Percentiles rank a stretch among this genome's conserved stretches.
These are phyloP conservation scores for Tolypocladium ophioglossoides DNA, from an alignment of 2,329 filamentous ascomycete genomes.

Conservation along the genomic window DNA sequence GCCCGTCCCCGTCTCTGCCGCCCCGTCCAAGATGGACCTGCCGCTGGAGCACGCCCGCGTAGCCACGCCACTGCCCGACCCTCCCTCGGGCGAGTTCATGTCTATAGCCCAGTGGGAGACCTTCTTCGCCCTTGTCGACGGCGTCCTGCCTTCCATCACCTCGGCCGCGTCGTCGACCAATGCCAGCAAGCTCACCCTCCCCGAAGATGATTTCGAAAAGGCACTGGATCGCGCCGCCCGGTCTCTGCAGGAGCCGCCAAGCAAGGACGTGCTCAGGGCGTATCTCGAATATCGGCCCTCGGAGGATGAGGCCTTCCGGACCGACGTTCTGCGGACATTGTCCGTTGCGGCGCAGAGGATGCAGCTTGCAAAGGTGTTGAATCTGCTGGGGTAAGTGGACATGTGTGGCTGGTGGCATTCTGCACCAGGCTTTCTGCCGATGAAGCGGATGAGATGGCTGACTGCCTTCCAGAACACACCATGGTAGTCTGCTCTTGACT, in stretches of 20 bases:
- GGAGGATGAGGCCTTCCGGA: slow-evolving; percentile 40
- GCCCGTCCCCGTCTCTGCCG: not conserved
- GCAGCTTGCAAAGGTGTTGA: slow-evolving; percentile 28
- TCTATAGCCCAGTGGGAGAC: slow-evolving; percentile 41
- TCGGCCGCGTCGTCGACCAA: slow-evolving; percentile 21
- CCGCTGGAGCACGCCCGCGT: not conserved
- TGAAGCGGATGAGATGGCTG: not conserved
- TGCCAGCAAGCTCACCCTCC: slow-evolving; percentile 28
- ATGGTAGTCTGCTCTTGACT: slow-evolving; percentile 55
- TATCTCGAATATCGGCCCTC: slow-evolving; percentile 43
- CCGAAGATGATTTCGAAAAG: slow-evolving; percentile 38
- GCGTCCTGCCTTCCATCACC: slow-evolving; percentile 49
- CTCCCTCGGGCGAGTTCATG: slow-evolving; percentile 26
- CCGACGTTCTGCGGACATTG: slow-evolving; percentile 34
- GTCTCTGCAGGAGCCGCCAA: slow-evolving; percentile 26
- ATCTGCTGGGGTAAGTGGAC: slow-evolving; percentile 32
- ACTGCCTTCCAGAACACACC: slow-evolving; percentile 37
- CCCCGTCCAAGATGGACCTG: not conserved
- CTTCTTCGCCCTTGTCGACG: slow-evolving; percentile 43
- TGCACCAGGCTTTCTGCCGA: not conserved
- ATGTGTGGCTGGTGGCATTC: not conserved
- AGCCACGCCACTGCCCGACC: slow-evolving; percentile 13
- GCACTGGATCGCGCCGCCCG: slow-evolving; percentile 28
- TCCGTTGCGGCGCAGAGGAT: slow-evolving; percentile 22
- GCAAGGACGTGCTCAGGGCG: slow-evolving; percentile 33